A percentile compares a stretch with the other conserved stretches of the same genome.
phyloP scores from a whole-genome alignment of 2,329 filamentous ascomycete species.

The Fusarium sp. region DNA sequence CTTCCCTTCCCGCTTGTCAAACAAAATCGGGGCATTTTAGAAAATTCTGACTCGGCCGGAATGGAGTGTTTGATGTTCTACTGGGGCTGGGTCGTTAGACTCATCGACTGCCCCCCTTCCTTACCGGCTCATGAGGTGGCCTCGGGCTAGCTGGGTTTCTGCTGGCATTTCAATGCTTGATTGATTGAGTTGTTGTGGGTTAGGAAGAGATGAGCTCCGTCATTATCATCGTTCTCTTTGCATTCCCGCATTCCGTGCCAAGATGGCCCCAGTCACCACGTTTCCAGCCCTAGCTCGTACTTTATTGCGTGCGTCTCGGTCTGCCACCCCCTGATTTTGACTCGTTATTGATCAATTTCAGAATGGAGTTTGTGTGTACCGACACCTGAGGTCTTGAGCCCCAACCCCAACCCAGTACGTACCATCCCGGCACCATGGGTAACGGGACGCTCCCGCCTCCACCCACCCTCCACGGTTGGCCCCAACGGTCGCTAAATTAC shows the following conservation, averaged over 20 bases:
- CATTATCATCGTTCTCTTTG: conserved; percentile 37
- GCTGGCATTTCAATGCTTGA: conserved; percentile 25
- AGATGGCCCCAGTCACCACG: conserved; percentile 36
- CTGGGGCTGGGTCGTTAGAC: conserved; percentile 24
- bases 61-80: conserved; percentile 29
- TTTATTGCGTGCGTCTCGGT: conserved; percentile 26
- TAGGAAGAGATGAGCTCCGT: conserved; percentile 32
- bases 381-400: conserved; percentile 32
- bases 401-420: conserved; percentile 33
- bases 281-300: conserved; percentile 36
- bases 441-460: conserved; percentile 24
- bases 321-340: conserved; percentile 19
- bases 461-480: conserved; percentile 15
- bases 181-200: conserved; percentile 29
- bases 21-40: conserved; percentile 34
- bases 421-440: conserved; percentile 23
- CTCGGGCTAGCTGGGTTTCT: conserved; percentile 25
- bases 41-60: conserved; percentile 38
- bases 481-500: conserved; percentile 32
- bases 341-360: conserved; percentile 11
- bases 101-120: conserved; percentile 22
- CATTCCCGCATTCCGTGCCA: conserved; percentile 40
- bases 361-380: conserved; percentile 29
- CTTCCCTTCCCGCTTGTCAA: conserved; percentile 33
- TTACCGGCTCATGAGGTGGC: conserved; percentile 27